Conservation (phyloP, 495 filamentous ascomycete genomes). For the Hypoxylon fragiforme region DNA sequence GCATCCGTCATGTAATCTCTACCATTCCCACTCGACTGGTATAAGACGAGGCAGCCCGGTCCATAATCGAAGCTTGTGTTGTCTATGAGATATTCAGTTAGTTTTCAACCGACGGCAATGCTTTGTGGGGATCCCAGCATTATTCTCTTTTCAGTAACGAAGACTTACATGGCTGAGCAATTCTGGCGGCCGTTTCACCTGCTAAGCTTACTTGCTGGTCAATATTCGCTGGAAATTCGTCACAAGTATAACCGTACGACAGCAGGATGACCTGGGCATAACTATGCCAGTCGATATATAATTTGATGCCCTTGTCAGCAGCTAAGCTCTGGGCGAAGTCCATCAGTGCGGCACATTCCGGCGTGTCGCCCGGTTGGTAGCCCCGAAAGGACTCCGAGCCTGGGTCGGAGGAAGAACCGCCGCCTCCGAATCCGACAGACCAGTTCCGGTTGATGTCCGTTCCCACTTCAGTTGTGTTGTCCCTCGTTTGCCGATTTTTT, state of each 20-base stretch:
- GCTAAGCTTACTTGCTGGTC: conserved; percentile 50
- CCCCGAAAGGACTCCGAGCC: conserved; percentile 61
- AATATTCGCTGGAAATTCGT: conserved; percentile 45
- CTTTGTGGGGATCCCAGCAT: too few relatives aligned
- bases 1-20: conserved; percentile 61
- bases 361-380: conserved; percentile 14
- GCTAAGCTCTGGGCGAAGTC: conserved; percentile 45
- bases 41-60: conserved; percentile 62
- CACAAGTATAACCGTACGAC: conserved; percentile 46
- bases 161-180: conserved; percentile 42
- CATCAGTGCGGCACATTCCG: conserved; percentile 19
- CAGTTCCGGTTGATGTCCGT: conserved; percentile 70
- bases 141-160: too few relatives aligned
- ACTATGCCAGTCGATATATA: conserved; percentile 65
- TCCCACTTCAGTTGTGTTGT: conserved; percentile 54
- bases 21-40: conserved; percentile 57
- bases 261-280: conserved; percentile 56
- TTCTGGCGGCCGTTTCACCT: conserved; percentile 44
- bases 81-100: conserved; percentile 24
- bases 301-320: conserved; percentile 51
- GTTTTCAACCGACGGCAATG: conserved; percentile 1
- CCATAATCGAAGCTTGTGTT: conserved; percentile 55
- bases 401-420: conserved; percentile 55
- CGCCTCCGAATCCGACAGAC: conserved; percentile 50
- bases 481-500: conserved; percentile 60